Conservation (phyloP, 192 early-diverging fungal species). For the Backusella luteola region DNA sequence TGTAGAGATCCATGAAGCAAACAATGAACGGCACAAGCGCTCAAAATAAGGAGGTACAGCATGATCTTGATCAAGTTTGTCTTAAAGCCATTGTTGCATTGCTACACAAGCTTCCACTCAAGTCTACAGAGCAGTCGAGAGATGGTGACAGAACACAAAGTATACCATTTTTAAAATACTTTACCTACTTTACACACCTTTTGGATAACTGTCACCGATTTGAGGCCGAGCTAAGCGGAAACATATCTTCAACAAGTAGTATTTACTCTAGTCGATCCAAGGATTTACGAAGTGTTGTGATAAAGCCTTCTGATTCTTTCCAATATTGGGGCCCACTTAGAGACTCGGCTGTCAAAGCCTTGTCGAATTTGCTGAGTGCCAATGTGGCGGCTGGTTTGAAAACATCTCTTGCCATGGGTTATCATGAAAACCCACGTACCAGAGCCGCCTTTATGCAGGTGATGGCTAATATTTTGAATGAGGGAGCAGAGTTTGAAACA, state of each 20-base stretch:
- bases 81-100: conserved; percentile 68
- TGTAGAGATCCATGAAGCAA: not conserved
- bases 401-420: conserved; percentile 70
- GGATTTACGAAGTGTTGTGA: not conserved
- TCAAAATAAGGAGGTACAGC: conserved; percentile 57
- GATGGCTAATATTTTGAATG: conserved; percentile 71
- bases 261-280: not conserved
- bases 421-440: conserved; percentile 74
- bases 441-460: conserved; percentile 78
- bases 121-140: conserved; percentile 52
- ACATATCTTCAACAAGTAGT: not conserved
- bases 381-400: conserved; percentile 82
- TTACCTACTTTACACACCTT: conserved; percentile 70
- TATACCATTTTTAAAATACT: conserved; percentile 66
- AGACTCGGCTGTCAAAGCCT: conserved; percentile 55
- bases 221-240: conserved; percentile 29
- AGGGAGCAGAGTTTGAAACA: conserved; percentile 64
- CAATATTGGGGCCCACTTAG: conserved; percentile 13
- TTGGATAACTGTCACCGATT: conserved; percentile 57
- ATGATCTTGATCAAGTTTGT: conserved; percentile 74
- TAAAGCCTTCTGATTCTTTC: not conserved
- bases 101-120: conserved; percentile 66
- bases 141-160: conserved; percentile 52
- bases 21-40: not conserved
- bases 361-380: conserved; percentile 75